Evolutionary conservation across 345 rosid genomes (phyloP).

Genomic region (Brassica cretica): DNA sequence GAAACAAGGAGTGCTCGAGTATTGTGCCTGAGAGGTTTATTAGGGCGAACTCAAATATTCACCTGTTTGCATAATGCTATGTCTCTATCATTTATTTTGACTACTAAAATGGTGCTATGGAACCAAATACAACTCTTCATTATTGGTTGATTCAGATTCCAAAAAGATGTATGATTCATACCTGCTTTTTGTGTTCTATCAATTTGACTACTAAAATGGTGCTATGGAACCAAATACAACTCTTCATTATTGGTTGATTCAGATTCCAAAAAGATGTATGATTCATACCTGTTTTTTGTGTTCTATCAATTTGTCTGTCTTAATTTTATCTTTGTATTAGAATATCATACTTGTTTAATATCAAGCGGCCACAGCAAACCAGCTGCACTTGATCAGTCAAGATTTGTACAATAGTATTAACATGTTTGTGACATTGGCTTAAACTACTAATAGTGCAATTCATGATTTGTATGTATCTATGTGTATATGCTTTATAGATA

Average conservation of each 20-base stretch:
- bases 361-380: slow-evolving; percentile 53
- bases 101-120: neutral
- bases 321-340: neutral
- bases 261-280: neutral
- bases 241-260: neutral
- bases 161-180: neutral
- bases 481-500: slow-evolving; percentile 17
- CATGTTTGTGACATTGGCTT: slow-evolving; percentile 30
- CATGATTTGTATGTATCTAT: no score
- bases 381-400: slow-evolving; percentile 52
- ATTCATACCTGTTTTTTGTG: neutral
- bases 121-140: neutral
- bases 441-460: slow-evolving; percentile 2
- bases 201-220: neutral
- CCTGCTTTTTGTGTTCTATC: neutral
- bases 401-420: slow-evolving; percentile 34
- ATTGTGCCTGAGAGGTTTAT: no score
- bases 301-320: neutral
- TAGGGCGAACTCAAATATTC: no score
- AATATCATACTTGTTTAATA: neutral
- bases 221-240: neutral
- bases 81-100: neutral
- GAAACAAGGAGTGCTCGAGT: no score
- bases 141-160: neutral
- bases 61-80: no score